Base-by-base conservation (phyloP, 78 protist species). In the Polysphondylium violaceum region DNA sequence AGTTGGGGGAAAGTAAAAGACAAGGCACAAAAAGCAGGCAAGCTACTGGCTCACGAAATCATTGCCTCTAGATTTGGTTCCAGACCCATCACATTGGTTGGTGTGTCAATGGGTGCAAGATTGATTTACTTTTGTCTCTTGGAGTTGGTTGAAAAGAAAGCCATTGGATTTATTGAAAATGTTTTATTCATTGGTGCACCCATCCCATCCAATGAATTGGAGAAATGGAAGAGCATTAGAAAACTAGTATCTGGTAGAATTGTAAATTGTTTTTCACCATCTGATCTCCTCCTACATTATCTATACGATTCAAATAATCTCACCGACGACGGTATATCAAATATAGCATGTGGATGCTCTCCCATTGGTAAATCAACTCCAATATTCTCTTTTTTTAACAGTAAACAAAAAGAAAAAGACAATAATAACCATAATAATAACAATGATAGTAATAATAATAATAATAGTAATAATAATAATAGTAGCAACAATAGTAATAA, bases 21-120 rank as follows among this genome's bases (percentile, higher is more conserved):
- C n/a, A 40, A 40, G 17, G 21, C 79, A 31, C 40, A 69, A 0
- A 83, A 69, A 33, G 91, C 91, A 2, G 91, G 79, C 3, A 53
- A 71, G 29, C 9, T 88, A 16, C 19, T 88, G 11, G 94, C 94
- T 1, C 87, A 88, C 14, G 86, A 78, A 60, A 69, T 88, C 14
- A 16, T 74, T 51, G 19, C 29, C 25, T 14, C n/a, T 9, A 47
- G 27, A 14, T 88, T 88, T 72, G 96, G 96, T 27, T 64, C 12
- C n/a, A 61, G 96, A 11, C 96, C 96, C 35, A 92, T 94, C 2
- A 75, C 92, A 35, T 47, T 94, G 60, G 71, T 85, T 33, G 96
- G 95, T 17, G 47, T 67, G 5, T 88, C 94, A 21, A 74, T 86
- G 74, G 96, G 96, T 44, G 88, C 92, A 44, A 33, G 95, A 21